Base-by-base conservation (phyloP, 164 flowering plant species). In the Protea cynaroides region DNA sequence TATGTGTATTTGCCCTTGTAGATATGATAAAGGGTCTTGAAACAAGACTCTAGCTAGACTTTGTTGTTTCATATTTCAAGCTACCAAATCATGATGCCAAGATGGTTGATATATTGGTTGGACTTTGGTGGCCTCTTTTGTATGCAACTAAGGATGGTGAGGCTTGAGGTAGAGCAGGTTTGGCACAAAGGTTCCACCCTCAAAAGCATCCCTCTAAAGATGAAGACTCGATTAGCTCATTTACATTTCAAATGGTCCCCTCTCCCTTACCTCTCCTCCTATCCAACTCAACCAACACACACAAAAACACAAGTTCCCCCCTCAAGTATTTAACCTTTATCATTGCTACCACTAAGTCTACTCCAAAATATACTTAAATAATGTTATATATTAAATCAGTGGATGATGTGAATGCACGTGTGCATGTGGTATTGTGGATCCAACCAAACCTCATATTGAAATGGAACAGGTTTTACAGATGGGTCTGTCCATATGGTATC, bases 351-450 rank as follows among this genome's bases (percentile, higher is more conserved):
- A 76, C 69, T 74, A 71, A 76, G 71, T 69, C 72, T 34, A 54
- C 25, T 29, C 47, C 19, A 37, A 63, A 17, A 9, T 57, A 50
- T 38, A 58, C 49, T 64, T 54, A 72, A 72, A 52, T 54, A 71
- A 64, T 65, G 5, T 36, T 4, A 40, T 1, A 1, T 64, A 43
- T 63, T 57, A 58, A 63, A 68, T 56, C 65, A 70, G 74, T 61
- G 72, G 76, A 69, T 70, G 59, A 60, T 8, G 65, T 56, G 18
- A n/a, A 58, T 66, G 72, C 79, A 79, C 78, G 74, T 82, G 80
- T 81, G 67, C 69, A 68, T 44, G 63, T 67, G 63, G 53, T 53
- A 71, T 10, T 64, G 61, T 51, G 65, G 40, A 71, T 71, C 58
- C 70, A 69, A 79, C 72, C 71, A 74, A 76, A 72, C 56, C 2